phyloP scores from a whole-genome alignment of 1,139 yeast species.

The Blastobotrys serpentis region DNA sequence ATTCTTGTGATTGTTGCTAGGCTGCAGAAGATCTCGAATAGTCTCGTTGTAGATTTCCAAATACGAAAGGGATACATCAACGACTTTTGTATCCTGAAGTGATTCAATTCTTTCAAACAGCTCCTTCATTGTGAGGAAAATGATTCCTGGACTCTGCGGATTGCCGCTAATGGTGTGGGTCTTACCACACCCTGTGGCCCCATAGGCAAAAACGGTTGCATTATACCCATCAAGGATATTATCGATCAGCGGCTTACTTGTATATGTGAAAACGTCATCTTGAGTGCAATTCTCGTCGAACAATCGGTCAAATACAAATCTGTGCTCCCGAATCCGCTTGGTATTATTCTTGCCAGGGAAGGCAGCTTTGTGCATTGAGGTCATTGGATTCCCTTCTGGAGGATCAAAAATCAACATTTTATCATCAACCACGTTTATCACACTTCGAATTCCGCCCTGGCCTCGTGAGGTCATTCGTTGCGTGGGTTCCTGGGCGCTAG shows the following conservation, averaged over 20 bases:
- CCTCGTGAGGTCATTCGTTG: slow-evolving; percentile 22
- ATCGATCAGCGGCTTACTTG: slow-evolving; percentile 72
- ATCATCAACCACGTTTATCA: slow-evolving; percentile 83
- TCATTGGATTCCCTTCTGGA: slow-evolving; percentile 67
- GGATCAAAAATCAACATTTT: slow-evolving; percentile 90
- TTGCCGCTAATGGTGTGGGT: slow-evolving; percentile 88
- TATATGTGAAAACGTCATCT: slow-evolving; percentile 60
- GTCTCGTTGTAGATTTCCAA: slow-evolving; percentile 90
- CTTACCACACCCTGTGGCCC: slow-evolving; percentile 99
- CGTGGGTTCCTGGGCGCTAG: slow-evolving; percentile 24
- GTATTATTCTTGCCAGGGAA: slow-evolving; percentile 42
- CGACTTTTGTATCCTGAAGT: slow-evolving; percentile 51
- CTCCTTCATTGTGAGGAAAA: slow-evolving; percentile 75
- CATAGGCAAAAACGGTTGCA: slow-evolving; percentile 93
- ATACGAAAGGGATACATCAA: slow-evolving; percentile 69
- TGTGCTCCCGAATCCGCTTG: slow-evolving; percentile 62
- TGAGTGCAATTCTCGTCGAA: slow-evolving; percentile 68
- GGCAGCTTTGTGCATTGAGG: slow-evolving; percentile 57
- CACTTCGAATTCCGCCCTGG: slow-evolving; percentile 49
- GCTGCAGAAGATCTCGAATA: slow-evolving; percentile 71
- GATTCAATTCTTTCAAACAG: slow-evolving; percentile 61
- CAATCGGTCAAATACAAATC: slow-evolving; percentile 77
- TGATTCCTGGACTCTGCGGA: slow-evolving; percentile 72
- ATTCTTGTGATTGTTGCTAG: slow-evolving; percentile 44
- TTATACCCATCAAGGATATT: slow-evolving; percentile 80